Percentiles rank a stretch among this genome's conserved stretches.
These are phyloP conservation scores for Luzula sylvatica DNA, from an alignment of 176 grass and related monocot species.

Conservation along the genomic window DNA sequence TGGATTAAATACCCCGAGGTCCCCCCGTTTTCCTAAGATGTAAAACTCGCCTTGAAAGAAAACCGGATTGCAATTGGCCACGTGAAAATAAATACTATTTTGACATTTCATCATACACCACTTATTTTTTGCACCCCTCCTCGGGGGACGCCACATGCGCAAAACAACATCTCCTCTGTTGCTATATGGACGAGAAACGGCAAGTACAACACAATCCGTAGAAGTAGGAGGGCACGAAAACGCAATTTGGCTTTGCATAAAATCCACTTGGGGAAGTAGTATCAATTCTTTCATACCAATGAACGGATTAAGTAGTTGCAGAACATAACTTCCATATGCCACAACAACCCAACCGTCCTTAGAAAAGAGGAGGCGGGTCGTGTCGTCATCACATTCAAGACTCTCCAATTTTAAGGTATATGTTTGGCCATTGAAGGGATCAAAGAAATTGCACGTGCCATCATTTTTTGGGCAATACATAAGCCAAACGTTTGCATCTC, in stretches of 20 bases:
- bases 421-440: too few species aligned
- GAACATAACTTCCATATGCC: background rate
- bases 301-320: background rate
- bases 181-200: background rate
- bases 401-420: too few species aligned
- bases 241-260: background rate
- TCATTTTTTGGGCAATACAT: too few species aligned
- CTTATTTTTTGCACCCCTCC: background rate
- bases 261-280: background rate
- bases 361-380: conserved; percentile 14
- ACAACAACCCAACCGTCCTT: too few species aligned
- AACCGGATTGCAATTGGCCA: conserved; percentile 8
- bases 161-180: background rate
- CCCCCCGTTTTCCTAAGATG: background rate
- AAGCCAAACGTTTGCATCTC: too few species aligned
- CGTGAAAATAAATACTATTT: background rate
- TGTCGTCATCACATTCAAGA: background rate
- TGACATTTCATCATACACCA: background rate
- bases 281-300: background rate
- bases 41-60: conserved; percentile 16
- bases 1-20: conserved; percentile 23
- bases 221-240: conserved; percentile 4
- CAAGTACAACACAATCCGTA: conserved; percentile 3
- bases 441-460: too few species aligned
- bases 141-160: conserved; percentile 8